A percentile compares a stretch with the other conserved stretches of the same genome.
phyloP scores from a whole-genome alignment of 2,329 filamentous ascomycete genomes.

The Cephalotrichum gorgonifer region DNA sequence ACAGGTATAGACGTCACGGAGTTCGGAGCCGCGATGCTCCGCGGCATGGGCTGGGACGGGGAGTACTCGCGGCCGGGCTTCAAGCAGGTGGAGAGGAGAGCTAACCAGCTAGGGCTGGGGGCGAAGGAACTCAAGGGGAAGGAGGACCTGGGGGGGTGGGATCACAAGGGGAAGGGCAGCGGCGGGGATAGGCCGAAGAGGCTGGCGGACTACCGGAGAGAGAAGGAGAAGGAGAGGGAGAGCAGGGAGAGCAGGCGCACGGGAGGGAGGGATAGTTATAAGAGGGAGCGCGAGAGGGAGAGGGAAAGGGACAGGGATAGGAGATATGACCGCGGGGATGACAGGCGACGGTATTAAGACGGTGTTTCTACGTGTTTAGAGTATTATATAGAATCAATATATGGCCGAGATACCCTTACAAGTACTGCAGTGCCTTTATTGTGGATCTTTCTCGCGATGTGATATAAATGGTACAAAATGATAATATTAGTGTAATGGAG shows the following conservation, averaged over 20 bases:
- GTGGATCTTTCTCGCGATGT: background rate
- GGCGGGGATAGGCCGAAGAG: conserved; percentile 29
- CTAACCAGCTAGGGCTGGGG: conserved; percentile 78
- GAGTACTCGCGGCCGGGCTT: conserved; percentile 39
- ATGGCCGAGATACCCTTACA: background rate
- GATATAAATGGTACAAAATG: background rate
- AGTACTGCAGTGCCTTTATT: too few relatives aligned
- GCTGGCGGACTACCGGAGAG: conserved; percentile 39
- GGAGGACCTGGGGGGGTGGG: conserved; percentile 72
- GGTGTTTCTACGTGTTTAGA: background rate
- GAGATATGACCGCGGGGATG: conserved; percentile 4
- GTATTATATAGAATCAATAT: background rate
- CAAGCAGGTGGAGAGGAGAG: conserved; percentile 60
- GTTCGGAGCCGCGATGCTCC: conserved; percentile 80
- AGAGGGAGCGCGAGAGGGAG: conserved; percentile 26
- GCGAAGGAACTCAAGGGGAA: conserved; percentile 68
- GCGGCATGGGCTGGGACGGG: conserved; percentile 92
- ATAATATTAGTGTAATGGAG: background rate
- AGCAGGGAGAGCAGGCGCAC: conserved; percentile 16
- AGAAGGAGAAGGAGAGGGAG: conserved; percentile 11
- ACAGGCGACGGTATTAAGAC: background rate
- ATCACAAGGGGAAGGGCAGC: conserved; percentile 46
- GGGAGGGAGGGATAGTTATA: conserved; percentile 27
- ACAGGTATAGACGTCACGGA: conserved; percentile 85
- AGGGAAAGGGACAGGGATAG: conserved; percentile 18